Conservation (phyloP, 2,329 filamentous ascomycete genomes). For the Sordariomycetes sp. region DNA sequence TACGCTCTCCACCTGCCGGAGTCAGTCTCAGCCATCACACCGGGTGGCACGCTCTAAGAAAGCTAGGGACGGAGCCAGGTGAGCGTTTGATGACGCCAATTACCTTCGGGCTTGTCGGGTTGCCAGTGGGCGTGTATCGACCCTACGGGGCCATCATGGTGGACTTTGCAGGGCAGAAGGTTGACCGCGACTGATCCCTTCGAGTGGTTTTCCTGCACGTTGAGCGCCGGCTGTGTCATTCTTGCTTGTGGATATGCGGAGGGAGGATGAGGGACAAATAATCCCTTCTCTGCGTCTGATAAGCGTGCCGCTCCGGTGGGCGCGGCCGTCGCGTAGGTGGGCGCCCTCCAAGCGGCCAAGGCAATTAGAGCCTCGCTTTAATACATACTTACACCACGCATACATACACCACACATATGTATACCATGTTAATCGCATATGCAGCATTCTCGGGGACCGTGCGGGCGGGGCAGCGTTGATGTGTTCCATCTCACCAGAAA, state of each 20-base stretch:
- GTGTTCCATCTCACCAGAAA: too few species aligned
- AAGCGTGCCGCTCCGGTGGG: too few species aligned
- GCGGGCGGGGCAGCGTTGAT: too few species aligned
- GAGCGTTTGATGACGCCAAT: not conserved
- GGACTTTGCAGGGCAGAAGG: conserved; percentile 69
- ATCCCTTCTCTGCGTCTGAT: not conserved
- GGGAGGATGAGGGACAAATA: not conserved
- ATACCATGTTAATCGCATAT: too few species aligned
- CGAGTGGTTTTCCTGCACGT: conserved; percentile 17
- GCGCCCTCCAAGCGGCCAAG: too few species aligned
- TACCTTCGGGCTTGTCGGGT: conserved; percentile 37
- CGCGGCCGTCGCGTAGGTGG: too few species aligned
- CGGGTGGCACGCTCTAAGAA: not conserved
- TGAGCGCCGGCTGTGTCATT: conserved; percentile 33
- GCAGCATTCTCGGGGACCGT: too few species aligned
- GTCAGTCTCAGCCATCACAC: not conserved
- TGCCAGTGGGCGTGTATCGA: conserved; percentile 60
- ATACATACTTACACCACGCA: too few species aligned
- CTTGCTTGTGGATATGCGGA: conserved; percentile 1
- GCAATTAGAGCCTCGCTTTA: too few species aligned
- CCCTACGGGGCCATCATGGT: conserved; percentile 65
- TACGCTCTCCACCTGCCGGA: conserved; percentile 35
- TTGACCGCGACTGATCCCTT: conserved; percentile 45
- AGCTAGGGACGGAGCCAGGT: not conserved
- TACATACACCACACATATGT: too few species aligned